phyloP scores from a whole-genome alignment of 2,329 filamentous ascomycete species.

The Chaetomium olivaceum region DNA sequence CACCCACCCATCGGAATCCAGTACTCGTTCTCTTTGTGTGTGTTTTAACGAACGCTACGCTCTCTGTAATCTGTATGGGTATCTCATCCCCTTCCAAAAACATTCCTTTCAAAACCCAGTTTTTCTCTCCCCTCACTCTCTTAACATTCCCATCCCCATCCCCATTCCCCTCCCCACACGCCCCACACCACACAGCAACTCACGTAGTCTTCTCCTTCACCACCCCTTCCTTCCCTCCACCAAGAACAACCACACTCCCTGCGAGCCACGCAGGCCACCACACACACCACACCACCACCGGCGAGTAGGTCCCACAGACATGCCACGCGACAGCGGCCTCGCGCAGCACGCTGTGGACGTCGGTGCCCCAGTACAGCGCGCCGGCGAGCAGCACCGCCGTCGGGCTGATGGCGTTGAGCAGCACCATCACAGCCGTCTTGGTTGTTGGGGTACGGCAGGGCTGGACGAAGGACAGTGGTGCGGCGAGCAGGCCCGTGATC shows the following conservation, averaged over 20 bases:
- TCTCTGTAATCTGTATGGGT: neutral
- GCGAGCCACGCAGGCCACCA: conserved; percentile 94
- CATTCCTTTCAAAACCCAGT: neutral
- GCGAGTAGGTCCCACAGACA: conserved; percentile 85
- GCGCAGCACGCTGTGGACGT: conserved; percentile 61
- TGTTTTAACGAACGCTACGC: neutral
- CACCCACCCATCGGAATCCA: neutral
- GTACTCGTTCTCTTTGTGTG: neutral
- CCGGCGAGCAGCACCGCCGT: conserved; percentile 54
- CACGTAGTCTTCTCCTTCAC: neutral
- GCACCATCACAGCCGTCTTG: neutral
- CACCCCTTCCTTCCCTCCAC: conserved; percentile 42
- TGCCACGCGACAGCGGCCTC: conserved; percentile 85
- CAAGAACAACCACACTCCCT: conserved; percentile 56
- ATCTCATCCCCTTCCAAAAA: neutral
- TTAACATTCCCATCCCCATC: neutral
- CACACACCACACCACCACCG: conserved; percentile 87
- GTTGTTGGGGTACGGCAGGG: conserved; percentile 34
- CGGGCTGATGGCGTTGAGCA: conserved; percentile 64
- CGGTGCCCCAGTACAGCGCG: conserved; percentile 44
- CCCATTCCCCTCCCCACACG: neutral
- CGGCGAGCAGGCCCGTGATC: conserved; percentile 75
- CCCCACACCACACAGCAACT: neutral
- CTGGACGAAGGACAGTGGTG: conserved; percentile 74
- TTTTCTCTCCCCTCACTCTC: neutral